Percentiles rank a stretch among this genome's conserved stretches.
phyloP scores from a whole-genome alignment of 805 yeast species.

The Grigorovia humatica region DNA sequence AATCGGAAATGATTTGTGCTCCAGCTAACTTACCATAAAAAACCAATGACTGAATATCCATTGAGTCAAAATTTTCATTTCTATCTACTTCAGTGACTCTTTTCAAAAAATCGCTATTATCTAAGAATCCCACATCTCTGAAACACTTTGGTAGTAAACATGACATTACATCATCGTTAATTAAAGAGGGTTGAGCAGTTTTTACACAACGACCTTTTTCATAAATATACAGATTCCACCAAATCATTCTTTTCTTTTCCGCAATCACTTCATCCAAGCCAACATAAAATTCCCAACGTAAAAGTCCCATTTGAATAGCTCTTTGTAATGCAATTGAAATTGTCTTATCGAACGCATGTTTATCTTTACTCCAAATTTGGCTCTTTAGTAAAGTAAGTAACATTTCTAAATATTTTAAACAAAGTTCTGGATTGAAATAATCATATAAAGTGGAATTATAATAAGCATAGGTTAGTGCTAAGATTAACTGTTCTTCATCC shows the following conservation, averaged over 20 bases:
- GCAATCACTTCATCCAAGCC: conserved; percentile 24
- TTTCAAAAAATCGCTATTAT: conserved; percentile 12
- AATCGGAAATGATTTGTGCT: conserved; percentile 12
- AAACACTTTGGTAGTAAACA: conserved; percentile 20
- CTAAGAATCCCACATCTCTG: conserved; percentile 18
- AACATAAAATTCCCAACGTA: conserved; percentile 28
- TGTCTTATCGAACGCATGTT: conserved; percentile 15
- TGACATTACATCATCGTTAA: conserved; percentile 15
- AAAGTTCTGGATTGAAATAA: conserved; percentile 7
- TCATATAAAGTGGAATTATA: conserved; percentile 18
- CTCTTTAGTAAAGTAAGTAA: conserved; percentile 16
- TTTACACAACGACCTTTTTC: conserved; percentile 13
- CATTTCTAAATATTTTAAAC: conserved; percentile 20
- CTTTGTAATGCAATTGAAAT: conserved; percentile 15
- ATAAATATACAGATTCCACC: conserved; percentile 24
- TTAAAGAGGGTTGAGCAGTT: conserved; percentile 15
- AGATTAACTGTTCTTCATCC: conserved; percentile 17
- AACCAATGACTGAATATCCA: conserved; percentile 7
- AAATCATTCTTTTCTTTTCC: conserved; percentile 20
- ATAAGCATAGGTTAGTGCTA: conserved; percentile 16
- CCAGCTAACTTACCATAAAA: conserved; percentile 17
- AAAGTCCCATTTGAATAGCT: conserved; percentile 20
- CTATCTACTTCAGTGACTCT: conserved; percentile 8
- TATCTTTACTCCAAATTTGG: conserved; percentile 20
- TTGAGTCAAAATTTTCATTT: conserved; percentile 9